These are phyloP conservation scores for Cladosporium oxysporum DNA, from an alignment of 2,329 filamentous ascomycete genomes.

Conservation along the genomic window DNA sequence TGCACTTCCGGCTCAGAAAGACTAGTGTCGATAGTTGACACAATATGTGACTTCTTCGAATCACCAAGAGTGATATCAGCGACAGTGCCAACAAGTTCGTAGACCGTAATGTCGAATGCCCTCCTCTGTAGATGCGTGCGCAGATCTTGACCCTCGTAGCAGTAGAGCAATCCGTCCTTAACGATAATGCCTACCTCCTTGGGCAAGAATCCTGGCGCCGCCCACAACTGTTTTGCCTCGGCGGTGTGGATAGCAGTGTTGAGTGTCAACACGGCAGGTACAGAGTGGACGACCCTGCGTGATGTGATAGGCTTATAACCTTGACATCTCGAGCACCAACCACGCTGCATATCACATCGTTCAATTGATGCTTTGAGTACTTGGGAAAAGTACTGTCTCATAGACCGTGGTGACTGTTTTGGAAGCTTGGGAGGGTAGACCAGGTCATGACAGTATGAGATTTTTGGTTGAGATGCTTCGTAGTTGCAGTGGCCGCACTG, in stretches of 20 bases:
- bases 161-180: conserved; percentile 88
- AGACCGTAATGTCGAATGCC: conserved; percentile 79
- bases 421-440: conserved; percentile 66
- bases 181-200: conserved; percentile 92
- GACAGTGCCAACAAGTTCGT: conserved; percentile 87
- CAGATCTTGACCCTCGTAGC: conserved; percentile 90
- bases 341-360: conserved; percentile 81
- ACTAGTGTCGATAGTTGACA: conserved; percentile 82
- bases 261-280: conserved; percentile 84
- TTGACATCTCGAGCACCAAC: conserved; percentile 90
- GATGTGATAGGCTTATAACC: conserved; percentile 87
- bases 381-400: conserved; percentile 71
- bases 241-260: conserved; percentile 75
- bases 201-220: conserved; percentile 85
- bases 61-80: conserved; percentile 86
- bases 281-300: conserved; percentile 76
- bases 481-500: conserved; percentile 84
- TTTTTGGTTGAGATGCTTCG: conserved; percentile 77
- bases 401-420: conserved; percentile 51
- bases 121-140: conserved; percentile 76
- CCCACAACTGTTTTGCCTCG: conserved; percentile 81
- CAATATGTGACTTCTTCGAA: conserved; percentile 84
- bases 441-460: conserved; percentile 81
- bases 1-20: conserved; percentile 64
- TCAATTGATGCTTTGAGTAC: conserved; percentile 92